Evolutionary conservation across 805 yeast genomes (phyloP), one percentile per base, ranked within the genome.

Genomic region (Barnettozyma pratensis): DNA sequence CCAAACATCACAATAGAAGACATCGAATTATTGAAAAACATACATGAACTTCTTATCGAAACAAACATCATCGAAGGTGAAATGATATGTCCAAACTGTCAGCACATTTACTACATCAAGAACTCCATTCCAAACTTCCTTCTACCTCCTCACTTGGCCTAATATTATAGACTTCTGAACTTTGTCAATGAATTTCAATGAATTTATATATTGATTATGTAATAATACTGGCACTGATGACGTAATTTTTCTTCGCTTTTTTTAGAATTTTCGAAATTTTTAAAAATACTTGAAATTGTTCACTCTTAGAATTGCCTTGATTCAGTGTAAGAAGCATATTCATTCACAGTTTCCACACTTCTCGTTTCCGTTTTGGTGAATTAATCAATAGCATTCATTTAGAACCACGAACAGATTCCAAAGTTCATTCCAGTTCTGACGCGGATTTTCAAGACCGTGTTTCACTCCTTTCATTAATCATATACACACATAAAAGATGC

Each of bases 51-150:
- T 51, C 74, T 92, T 47, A 67, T 94, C 37, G 97, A 92, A 64
- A 92, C 97, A 1, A 89, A 83, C 53, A 87, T 94, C 46, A 64
- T 75, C 8, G 92, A 91, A 58, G 99, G 99, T 3, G 81, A 83
- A 59, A 89, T 94, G 98, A 73, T 73, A 10, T 94, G 99, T 65
- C 73, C 76, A 26, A 84, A 84, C 68, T 94, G 99, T 65, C 83
- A 80, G 1, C 97, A 92, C 66, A 73, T 86, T 7, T 94, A 91
- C 68, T 80, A 85, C 70, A 86, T 94, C 70, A 92, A 91, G 68
- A 91, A 89, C 72, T 81, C 94, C 45, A 90, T 94, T 58, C 97
- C 99, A 35, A 92, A 92, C 73, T 85, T 94, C 68, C 70, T 94
- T 47, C 76, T 94, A 35, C 98, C 99, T 32, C 98, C 98, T 6